Base-by-base conservation (phyloP, 805 yeast genomes). In the Zygotorulaspora sp. region DNA sequence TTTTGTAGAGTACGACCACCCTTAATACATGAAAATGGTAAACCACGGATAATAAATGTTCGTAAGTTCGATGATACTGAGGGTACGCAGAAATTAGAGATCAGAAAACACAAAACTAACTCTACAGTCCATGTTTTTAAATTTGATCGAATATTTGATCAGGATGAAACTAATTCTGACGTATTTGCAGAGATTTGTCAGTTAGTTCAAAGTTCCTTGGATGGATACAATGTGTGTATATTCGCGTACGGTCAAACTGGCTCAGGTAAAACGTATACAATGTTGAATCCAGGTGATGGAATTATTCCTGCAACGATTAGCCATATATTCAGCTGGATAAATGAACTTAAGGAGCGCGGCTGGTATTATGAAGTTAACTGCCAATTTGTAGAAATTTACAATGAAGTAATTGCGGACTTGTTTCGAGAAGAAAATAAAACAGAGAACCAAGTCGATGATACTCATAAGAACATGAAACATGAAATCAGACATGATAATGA, bases 191-290 rank as follows among this genome's bases (percentile, higher is more conserved):
- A 90, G 53, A 74, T 90, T 1, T 80, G 92, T 2, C 95, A 88
- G 58, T 62, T 90, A 15, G 78, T 90, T 2, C 96, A 87, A 58
- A 86, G 74, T 66, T 78, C 94, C 1, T 59, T 89, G 10, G 95
- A 90, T 61, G 98, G 98, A 0, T 79, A 71, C 53, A 87, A 87
- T 50, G 96, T 88, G 2, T 88, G 97, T 60, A 85, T 92, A 1
- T 87, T 90, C 66, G 95, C 97, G 0, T 90, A 92, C 58, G 98
- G 98, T 1, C 98, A 90, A 61, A 92, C 98, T 0, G 96, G 92
- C 0, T 82, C 97, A 0, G 98, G 98, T 3, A 90, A 90, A 57
- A 90, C 97, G 0, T 80, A 64, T 58, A 92, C 98, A 0, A 92
- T 90, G 97, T 74, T 88, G 2, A 65, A 71, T 17, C 64, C 74